phyloP scores from a whole-genome alignment of 257 asterid genomes.

The Henckelia pumila region DNA sequence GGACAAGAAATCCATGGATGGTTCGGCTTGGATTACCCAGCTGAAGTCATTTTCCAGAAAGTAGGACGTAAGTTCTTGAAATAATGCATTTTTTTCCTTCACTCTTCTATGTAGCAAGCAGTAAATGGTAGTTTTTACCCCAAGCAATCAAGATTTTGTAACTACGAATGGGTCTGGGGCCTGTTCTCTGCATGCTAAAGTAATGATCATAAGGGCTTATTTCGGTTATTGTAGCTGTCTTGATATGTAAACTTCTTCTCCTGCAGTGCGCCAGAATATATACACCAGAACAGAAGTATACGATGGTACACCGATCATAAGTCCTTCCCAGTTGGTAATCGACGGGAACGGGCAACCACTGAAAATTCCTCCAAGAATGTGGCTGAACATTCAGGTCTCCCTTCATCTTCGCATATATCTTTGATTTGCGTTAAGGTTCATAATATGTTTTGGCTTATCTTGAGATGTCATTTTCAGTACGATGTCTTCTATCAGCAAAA shows the following conservation, averaged over 20 bases:
- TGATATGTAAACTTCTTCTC: background rate
- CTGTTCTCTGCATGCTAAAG: too few species aligned
- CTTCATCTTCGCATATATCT: constrained; percentile 4
- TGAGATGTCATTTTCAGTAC: constrained; percentile 41
- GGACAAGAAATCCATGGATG: constrained; percentile 62
- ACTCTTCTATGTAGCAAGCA: too few species aligned
- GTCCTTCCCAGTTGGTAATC: constrained; percentile 31
- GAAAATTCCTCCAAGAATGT: constrained; percentile 30
- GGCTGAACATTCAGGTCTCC: constrained; percentile 84
- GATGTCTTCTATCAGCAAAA: constrained; percentile 65
- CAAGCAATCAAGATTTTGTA: background rate
- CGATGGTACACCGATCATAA: constrained; percentile 38
- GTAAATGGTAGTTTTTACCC: background rate
- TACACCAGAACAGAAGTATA: constrained; percentile 41
- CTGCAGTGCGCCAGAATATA: constrained; percentile 55
- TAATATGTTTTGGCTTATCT: background rate
- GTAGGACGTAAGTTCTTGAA: constrained; percentile 44
- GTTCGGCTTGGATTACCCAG: constrained; percentile 63
- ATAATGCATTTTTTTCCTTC: background rate
- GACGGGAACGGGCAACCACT: constrained; percentile 31
- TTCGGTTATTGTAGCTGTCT: background rate
- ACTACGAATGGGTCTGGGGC: background rate
- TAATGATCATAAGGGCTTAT: background rate
- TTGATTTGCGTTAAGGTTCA: background rate
- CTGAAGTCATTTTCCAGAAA: constrained; percentile 34